Conservation (phyloP, 257 asterid species). For the Nicotiana undulata region DNA sequence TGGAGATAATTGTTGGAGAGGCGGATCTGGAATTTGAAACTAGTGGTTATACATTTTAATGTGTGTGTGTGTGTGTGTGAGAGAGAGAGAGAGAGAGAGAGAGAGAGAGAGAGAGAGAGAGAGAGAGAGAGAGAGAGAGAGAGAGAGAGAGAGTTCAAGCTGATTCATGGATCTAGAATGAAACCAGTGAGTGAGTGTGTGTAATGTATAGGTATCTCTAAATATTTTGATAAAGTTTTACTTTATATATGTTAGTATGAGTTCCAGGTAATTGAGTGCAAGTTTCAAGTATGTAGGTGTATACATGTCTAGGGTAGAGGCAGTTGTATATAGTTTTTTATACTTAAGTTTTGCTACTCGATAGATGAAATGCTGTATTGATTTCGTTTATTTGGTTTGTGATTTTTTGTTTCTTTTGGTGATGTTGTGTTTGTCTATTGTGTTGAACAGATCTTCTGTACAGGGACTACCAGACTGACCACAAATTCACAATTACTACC, state of each 20-base stretch:
- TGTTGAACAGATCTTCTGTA: constrained; percentile 56
- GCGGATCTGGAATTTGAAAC: background rate
- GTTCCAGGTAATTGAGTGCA: background rate
- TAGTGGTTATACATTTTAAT: background rate
- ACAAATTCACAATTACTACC: constrained; percentile 73
- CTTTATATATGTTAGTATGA: background rate
- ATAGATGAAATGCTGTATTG: background rate
- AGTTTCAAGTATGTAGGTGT: background rate
- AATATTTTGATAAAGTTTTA: background rate
- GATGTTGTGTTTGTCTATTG: background rate
- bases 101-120: background rate
- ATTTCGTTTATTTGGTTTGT: background rate
- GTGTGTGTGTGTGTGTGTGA: too few relatives aligned
- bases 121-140: too few relatives aligned
- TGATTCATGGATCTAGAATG: background rate
- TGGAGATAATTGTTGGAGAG: background rate
- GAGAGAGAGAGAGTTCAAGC: background rate
- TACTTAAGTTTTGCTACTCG: background rate
- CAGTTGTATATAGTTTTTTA: background rate
- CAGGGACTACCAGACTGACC: constrained; percentile 81
- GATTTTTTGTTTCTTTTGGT: background rate
- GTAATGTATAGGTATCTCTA: background rate
- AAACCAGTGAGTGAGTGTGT: background rate
- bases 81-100: background rate
- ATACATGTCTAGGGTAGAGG: background rate